These are phyloP conservation scores for Orbilia javanica DNA, from an alignment of 2,329 filamentous ascomycete species.

Conservation along the genomic window DNA sequence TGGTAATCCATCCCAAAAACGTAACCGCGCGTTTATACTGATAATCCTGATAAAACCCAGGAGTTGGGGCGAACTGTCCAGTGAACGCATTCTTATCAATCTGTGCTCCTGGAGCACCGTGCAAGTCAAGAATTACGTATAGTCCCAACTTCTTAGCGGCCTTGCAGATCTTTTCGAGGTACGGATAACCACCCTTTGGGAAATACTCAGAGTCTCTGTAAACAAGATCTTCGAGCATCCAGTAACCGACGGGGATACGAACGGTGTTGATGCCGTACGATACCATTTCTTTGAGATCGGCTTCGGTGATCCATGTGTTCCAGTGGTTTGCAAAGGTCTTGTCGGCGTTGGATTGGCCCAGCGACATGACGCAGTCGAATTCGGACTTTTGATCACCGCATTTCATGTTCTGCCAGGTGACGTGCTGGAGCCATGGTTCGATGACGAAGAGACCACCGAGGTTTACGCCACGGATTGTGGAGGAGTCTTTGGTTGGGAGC, in stretches of 20 bases:
- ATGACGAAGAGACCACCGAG: conserved; percentile 70
- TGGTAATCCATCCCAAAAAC: conserved; percentile 48
- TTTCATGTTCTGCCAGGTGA: conserved; percentile 68
- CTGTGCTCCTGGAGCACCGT: conserved; percentile 64
- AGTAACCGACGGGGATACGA: conserved; percentile 71
- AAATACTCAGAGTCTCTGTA: conserved; percentile 69
- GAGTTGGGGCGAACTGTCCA: conserved; percentile 62
- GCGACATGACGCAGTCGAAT: conserved; percentile 70
- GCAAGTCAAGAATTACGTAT: conserved; percentile 71
- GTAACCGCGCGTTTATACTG: conserved; percentile 69
- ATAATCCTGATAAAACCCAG: conserved; percentile 72
- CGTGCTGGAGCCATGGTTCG: conserved; percentile 70
- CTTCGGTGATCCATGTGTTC: conserved; percentile 68
- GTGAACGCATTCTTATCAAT: conserved; percentile 50
- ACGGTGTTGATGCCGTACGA: conserved; percentile 70
- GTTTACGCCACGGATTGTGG: conserved; percentile 70
- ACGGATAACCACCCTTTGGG: conserved; percentile 68
- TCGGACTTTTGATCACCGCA: conserved; percentile 68
- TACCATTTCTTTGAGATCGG: conserved; percentile 69
- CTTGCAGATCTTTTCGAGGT: conserved; percentile 68
- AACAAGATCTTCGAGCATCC: conserved; percentile 70
- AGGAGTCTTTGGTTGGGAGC: conserved; percentile 63
- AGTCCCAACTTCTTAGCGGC: conserved; percentile 69
- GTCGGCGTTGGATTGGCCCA: conserved; percentile 68
- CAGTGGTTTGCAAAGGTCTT: conserved; percentile 69